A percentile compares a stretch with the other conserved stretches of the same genome.
Evolutionary conservation across 768 basidiomycete genomes (phyloP).

Genomic region (Pleurotus cornucopiae): DNA sequence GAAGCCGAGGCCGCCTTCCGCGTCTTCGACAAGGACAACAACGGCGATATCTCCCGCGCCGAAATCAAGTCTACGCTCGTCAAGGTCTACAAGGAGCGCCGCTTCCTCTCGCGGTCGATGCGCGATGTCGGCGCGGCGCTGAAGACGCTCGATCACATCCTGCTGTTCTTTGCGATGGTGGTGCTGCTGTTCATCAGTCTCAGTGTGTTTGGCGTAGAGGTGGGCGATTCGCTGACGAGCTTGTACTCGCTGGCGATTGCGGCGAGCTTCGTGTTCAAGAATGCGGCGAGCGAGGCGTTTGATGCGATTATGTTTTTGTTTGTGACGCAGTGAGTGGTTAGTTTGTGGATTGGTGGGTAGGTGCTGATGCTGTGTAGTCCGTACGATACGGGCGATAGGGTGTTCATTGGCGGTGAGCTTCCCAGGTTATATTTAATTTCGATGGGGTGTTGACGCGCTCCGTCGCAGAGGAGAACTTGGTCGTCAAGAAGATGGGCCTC

Average conservation of each 20-base stretch:
- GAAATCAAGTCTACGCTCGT: slow-evolving; percentile 70
- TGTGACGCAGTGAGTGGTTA: slow-evolving; percentile 64
- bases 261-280: slow-evolving; percentile 79
- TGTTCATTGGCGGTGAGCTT: slow-evolving; percentile 59
- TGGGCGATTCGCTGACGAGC: slow-evolving; percentile 64
- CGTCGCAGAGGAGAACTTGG: slow-evolving; percentile 53
- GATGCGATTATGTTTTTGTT: slow-evolving; percentile 82
- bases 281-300: slow-evolving; percentile 65
- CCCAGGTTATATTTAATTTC: not conserved
- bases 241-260: slow-evolving; percentile 71
- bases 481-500: slow-evolving; percentile 78
- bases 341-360: not conserved
- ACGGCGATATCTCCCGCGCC: slow-evolving; percentile 71
- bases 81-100: slow-evolving; percentile 74
- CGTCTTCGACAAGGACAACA: slow-evolving; percentile 72
- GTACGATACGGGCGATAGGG: slow-evolving; percentile 80
- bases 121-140: slow-evolving; percentile 70
- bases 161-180: slow-evolving; percentile 59
- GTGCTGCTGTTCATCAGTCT: slow-evolving; percentile 72
- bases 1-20: slow-evolving; percentile 66
- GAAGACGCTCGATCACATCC: slow-evolving; percentile 55
- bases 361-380: slow-evolving; percentile 39
- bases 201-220: slow-evolving; percentile 65
- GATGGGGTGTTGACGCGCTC: not conserved
- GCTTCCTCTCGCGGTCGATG: slow-evolving; percentile 72